These are phyloP conservation scores for Tetrahymena thermophila DNA, from an alignment of 73 alveolate species.

Conservation along the genomic window DNA sequence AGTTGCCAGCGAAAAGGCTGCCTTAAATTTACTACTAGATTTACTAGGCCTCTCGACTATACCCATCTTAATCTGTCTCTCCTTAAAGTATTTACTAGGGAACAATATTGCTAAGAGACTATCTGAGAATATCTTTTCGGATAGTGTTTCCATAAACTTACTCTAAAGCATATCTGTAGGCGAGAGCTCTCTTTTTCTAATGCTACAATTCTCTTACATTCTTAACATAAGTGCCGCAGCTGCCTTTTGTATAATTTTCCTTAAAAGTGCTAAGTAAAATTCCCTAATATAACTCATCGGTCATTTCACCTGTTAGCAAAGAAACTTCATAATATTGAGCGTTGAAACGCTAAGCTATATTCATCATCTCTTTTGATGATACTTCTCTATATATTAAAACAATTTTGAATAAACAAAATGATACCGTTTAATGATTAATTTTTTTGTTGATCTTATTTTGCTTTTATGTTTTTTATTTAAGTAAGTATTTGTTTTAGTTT, in stretches of 20 bases:
- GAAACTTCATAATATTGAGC: conserved; percentile 2
- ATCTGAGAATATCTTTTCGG: neutral
- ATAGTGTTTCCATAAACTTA: neutral
- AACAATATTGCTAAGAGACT: neutral
- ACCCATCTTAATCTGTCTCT: neutral
- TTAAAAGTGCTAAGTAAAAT: neutral
- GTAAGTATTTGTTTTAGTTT: neutral
- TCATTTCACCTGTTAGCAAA: neutral
- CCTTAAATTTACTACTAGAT: neutral
- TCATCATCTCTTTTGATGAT: neutral
- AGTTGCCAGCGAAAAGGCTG: neutral
- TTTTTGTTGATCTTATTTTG: neutral
- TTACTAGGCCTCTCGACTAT: neutral
- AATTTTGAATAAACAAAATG: neutral
- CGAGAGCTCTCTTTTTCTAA: neutral
- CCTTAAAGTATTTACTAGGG: neutral
- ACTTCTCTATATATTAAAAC: neutral
- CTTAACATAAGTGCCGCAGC: neutral
- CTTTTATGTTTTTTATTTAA: neutral
- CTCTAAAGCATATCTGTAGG: neutral
- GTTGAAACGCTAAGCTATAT: neutral
- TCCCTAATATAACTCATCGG: neutral
- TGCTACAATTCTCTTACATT: neutral
- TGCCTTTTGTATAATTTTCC: neutral
- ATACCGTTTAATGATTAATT: neutral